A percentile compares a stretch with the other conserved stretches of the same genome.
phyloP scores from a whole-genome alignment of 2,329 filamentous ascomycete genomes.

The Ophiosphaerella korrae region DNA sequence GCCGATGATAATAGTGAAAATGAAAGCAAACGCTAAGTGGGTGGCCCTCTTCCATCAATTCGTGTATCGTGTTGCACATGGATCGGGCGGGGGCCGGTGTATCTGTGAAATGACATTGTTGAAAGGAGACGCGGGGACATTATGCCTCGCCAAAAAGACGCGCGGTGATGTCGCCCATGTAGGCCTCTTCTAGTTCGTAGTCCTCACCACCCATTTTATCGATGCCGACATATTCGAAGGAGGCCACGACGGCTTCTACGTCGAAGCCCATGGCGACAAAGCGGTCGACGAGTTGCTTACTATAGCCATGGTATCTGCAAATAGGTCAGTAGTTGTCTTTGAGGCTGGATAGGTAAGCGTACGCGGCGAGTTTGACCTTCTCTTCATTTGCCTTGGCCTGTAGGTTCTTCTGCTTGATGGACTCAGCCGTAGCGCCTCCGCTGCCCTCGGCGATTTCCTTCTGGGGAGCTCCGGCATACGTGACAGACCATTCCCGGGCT shows the following conservation, averaged over 20 bases:
- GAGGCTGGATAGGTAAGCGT: slow-evolving; percentile 31
- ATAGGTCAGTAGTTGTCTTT: slow-evolving; percentile 32
- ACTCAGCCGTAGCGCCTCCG: slow-evolving; percentile 58
- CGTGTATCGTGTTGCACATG: no score
- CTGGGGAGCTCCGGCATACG: slow-evolving; percentile 76
- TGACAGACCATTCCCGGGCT: slow-evolving; percentile 89
- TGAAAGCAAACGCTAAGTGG: no score
- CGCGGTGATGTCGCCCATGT: slow-evolving; percentile 88
- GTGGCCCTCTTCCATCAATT: no score
- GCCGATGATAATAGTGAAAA: no score
- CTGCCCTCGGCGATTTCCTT: slow-evolving; percentile 59
- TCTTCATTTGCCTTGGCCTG: slow-evolving; percentile 64
- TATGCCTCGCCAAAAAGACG: slow-evolving; percentile 76
- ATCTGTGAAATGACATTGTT: not conserved
- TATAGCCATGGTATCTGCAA: slow-evolving; percentile 82
- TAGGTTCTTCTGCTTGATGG: slow-evolving; percentile 59
- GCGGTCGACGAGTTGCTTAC: slow-evolving; percentile 77
- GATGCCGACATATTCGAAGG: slow-evolving; percentile 81
- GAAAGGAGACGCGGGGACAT: not conserved
- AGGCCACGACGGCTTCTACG: slow-evolving; percentile 81
- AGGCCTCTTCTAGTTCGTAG: slow-evolving; percentile 86
- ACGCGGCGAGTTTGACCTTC: slow-evolving; percentile 61
- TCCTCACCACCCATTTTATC: slow-evolving; percentile 77
- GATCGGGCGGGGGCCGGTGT: no score
- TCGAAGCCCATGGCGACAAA: slow-evolving; percentile 94